Base-by-base conservation (phyloP, 768 basidiomycete species). In the Termitomyces sp. region DNA sequence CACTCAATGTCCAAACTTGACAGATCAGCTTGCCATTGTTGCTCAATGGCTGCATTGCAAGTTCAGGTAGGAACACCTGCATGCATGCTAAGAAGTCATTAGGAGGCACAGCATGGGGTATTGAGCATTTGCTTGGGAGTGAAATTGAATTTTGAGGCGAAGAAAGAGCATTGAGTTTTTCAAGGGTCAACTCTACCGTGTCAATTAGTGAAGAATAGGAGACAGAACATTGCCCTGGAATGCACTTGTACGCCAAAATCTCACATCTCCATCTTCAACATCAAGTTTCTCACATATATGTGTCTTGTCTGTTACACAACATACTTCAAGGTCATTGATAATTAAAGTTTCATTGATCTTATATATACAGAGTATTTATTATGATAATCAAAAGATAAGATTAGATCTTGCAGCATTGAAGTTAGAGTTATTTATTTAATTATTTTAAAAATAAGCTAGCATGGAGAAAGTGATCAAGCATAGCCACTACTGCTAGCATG, bases 1-100 rank as follows among this genome's bases (percentile, higher is more conserved):
- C 84, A 77, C 69, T 91, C 89, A 42, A 91, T 88, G 65, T 90
- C 83, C n/a, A 90, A 73, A 63, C 83, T 85, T 18, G 69, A 66
- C 0, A 86, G 86, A 59, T 85, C 78, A 3, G 54, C 37, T 30
- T 59, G 54, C 16, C 55, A 15, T n/a, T 75, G 75, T 58, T 77
- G 73, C 3, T 76, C 65, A 18, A 90, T 77, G 1, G 78, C 68
- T 2, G 76, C 77, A 63, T 89, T 90, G 84, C 81, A 18, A 90
- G 73, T 63, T 82, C 75, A 2, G 88, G 87, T 13, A 91, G 78
- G 66, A 90, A 90, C 0, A 81, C 79, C 67, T 84, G 81, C 4
- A 89, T 76, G 18, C 88, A 82, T 11, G 82, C 76, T 6, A 91
- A 73, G 20, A 91, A 75, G 62, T 83, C 82, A 56, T 74, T 67